These are phyloP conservation scores for Colletotrichum sp. DNA, from an alignment of 2,329 filamentous ascomycete genomes.

Conservation along the genomic window DNA sequence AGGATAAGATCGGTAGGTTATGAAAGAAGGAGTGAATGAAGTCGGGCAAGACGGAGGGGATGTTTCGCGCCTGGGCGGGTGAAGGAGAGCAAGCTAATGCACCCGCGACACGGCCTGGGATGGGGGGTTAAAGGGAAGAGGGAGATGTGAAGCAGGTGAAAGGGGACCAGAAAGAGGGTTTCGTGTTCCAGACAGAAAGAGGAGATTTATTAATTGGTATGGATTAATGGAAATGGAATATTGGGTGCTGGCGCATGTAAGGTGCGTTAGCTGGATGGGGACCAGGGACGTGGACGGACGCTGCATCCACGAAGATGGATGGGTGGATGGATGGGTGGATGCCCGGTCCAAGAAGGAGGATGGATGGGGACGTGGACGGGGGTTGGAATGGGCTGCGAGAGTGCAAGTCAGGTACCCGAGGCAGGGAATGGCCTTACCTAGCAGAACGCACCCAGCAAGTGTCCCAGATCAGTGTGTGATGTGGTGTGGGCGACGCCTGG, in stretches of 20 bases:
- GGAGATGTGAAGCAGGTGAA: not conserved
- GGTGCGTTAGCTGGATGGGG: not conserved
- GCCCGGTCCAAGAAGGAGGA: not conserved
- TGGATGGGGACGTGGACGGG: not conserved
- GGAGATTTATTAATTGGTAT: conserved; percentile 17
- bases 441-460: not conserved
- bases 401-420: conserved; percentile 13
- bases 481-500: not conserved
- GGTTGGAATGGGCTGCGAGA: not conserved
- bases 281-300: not conserved
- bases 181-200: conserved; percentile 5
- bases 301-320: not conserved
- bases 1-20: not conserved
- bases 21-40: not conserved
- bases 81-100: not conserved
- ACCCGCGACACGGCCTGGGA: not conserved
- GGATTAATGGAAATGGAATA: conserved; percentile 13
- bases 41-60: not conserved
- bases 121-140: not conserved
- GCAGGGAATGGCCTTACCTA: not conserved
- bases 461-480: not conserved
- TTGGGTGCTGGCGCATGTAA: not conserved
- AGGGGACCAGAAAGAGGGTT: not conserved
- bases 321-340: not conserved
- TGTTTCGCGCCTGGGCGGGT: not conserved